Percentiles rank a stretch among this genome's conserved stretches.
phyloP scores from a whole-genome alignment of 495 filamentous ascomycete species.

The Penicillium daleae region DNA sequence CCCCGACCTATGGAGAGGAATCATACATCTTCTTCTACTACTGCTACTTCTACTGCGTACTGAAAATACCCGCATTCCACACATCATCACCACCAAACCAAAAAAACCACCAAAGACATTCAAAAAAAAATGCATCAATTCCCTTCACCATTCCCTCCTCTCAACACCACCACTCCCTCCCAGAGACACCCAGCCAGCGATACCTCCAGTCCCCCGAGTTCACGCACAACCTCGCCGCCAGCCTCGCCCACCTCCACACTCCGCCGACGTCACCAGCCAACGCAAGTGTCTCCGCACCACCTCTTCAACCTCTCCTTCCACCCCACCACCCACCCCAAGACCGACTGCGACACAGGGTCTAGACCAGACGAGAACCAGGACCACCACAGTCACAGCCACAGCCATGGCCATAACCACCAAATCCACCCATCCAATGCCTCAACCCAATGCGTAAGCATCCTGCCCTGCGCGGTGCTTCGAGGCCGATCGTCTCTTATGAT shows the following conservation, averaged over 20 bases:
- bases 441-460: constrained; percentile 31
- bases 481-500: constrained; percentile 40
- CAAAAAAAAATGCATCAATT: constrained; percentile 25
- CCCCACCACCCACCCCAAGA: constrained; percentile 19
- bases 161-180: constrained; percentile 11
- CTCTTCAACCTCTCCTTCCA: constrained; percentile 39
- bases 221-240: constrained; percentile 29
- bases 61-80: background rate
- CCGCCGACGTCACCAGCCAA: constrained; percentile 15
- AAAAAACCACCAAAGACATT: background rate
- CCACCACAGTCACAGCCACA: constrained; percentile 27
- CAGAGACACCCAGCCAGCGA: constrained; percentile 20
- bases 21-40: no score
- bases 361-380: constrained; percentile 7
- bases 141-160: constrained; percentile 25
- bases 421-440: constrained; percentile 19
- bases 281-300: constrained; percentile 26
- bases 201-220: constrained; percentile 25
- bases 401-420: constrained; percentile 31
- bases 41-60: background rate
- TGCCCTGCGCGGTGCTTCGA: constrained; percentile 37
- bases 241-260: constrained; percentile 24
- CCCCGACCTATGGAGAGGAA: background rate
- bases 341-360: constrained; percentile 14
- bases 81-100: background rate